Percentiles rank a stretch among this genome's conserved stretches.
These are phyloP conservation scores for Gypsophila paniculata DNA, from an alignment of 179 eudicot genomes.

Conservation along the genomic window DNA sequence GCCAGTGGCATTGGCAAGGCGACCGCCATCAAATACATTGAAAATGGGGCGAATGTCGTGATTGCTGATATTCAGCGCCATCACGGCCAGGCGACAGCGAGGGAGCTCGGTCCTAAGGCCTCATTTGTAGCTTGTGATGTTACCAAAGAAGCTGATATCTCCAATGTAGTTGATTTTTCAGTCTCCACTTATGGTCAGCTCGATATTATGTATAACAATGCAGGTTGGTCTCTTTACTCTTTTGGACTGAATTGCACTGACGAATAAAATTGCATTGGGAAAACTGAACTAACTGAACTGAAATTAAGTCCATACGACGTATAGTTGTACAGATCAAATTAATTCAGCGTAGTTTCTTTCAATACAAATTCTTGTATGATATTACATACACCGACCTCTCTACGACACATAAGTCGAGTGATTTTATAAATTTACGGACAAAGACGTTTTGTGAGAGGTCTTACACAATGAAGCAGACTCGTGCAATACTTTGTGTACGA, in stretches of 20 bases:
- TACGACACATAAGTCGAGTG: too few relatives aligned
- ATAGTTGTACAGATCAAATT: too few relatives aligned
- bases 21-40: slow-evolving; percentile 53
- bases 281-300: too few relatives aligned
- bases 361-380: too few relatives aligned
- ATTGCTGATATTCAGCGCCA: slow-evolving; percentile 58
- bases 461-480: too few relatives aligned
- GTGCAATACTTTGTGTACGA: too few relatives aligned
- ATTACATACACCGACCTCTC: too few relatives aligned
- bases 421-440: too few relatives aligned
- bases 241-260: neutral
- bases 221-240: slow-evolving; percentile 36
- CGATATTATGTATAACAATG: slow-evolving; percentile 87
- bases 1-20: slow-evolving; percentile 83
- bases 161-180: slow-evolving; percentile 51
- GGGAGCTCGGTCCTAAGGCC: slow-evolving; percentile 52
- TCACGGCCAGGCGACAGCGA: slow-evolving; percentile 34
- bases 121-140: slow-evolving; percentile 63
- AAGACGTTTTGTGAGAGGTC: too few relatives aligned
- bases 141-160: slow-evolving; percentile 51
- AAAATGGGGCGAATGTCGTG: slow-evolving; percentile 76
- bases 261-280: too few relatives aligned
- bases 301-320: too few relatives aligned
- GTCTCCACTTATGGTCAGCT: slow-evolving; percentile 49
- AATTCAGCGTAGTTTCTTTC: too few relatives aligned